Evolutionary conservation across 306 rosid species (phyloP).

Genomic region (Vigna reflexopilosa): DNA sequence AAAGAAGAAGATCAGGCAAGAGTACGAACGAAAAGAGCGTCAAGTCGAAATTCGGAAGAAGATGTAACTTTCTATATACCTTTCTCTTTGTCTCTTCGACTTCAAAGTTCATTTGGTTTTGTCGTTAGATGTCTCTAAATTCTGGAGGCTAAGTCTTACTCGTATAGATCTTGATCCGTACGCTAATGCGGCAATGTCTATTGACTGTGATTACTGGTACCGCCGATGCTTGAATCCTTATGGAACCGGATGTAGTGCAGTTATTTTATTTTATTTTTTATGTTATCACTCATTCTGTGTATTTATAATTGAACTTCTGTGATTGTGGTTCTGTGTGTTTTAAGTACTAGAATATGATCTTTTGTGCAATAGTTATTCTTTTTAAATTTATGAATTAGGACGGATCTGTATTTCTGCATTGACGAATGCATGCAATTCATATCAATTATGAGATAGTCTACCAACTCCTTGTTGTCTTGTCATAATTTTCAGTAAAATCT

Average conservation of each 20-base stretch:
- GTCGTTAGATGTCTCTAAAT: not conserved
- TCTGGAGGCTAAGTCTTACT: not conserved
- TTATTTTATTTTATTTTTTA: not conserved
- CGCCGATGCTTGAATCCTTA: conserved; percentile 19
- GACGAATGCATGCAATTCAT: not conserved
- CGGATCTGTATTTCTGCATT: not conserved
- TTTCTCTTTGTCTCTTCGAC: not conserved
- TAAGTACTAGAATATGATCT: not conserved
- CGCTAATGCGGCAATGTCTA: not conserved
- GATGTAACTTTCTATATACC: conserved; percentile 63
- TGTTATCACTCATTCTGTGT: not conserved
- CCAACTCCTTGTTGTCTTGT: not conserved
- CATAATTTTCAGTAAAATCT: not conserved
- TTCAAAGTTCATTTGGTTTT: not conserved
- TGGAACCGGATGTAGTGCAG: not conserved
- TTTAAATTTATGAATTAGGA: not conserved
- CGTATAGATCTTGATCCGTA: conserved; percentile 27
- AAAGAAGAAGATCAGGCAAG: conserved; percentile 98
- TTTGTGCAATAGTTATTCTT: too few species aligned
- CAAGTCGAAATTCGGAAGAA: conserved; percentile 95
- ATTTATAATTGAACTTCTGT: not conserved
- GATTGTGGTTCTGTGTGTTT: not conserved
- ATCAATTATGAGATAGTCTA: not conserved
- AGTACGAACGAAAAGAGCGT: conserved; percentile 94
- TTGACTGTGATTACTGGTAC: not conserved